Evolutionary conservation across 1,284 basidiomycete species (phyloP).

Genomic region (Polyporus tsugae): DNA sequence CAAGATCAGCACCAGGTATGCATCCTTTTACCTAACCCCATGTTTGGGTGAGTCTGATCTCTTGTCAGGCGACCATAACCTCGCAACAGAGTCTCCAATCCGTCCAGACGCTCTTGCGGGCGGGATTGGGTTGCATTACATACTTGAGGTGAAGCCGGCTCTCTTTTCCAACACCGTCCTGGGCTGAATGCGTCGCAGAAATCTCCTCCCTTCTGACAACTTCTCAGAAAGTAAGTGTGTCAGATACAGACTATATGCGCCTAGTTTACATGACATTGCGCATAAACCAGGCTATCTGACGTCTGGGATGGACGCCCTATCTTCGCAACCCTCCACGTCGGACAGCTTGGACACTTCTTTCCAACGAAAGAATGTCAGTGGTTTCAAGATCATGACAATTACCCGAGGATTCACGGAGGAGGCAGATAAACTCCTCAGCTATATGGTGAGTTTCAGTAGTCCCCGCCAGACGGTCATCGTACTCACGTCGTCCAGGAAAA

Average conservation of each 20-base stretch:
- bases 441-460: constrained; percentile 59
- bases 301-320: constrained; percentile 52
- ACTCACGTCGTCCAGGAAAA: constrained; percentile 60
- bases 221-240: constrained; percentile 78
- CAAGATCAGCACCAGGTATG: constrained; percentile 39
- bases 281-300: constrained; percentile 59
- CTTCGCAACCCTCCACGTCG: constrained; percentile 48
- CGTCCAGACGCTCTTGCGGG: constrained; percentile 73
- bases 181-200: constrained; percentile 47
- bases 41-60: background rate
- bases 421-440: constrained; percentile 81
- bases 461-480: background rate
- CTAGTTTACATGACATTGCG: constrained; percentile 16
- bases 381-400: constrained; percentile 74
- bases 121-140: constrained; percentile 80
- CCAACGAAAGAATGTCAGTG: constrained; percentile 52
- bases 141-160: constrained; percentile 64
- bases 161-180: constrained; percentile 1
- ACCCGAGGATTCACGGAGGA: constrained; percentile 80
- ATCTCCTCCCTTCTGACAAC: constrained; percentile 80
- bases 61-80: constrained; percentile 54
- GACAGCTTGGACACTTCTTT: constrained; percentile 43
- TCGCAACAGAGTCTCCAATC: constrained; percentile 69
- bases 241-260: constrained; percentile 22
- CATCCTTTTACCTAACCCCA: background rate